Percentiles rank a stretch among this genome's conserved stretches.
Evolutionary conservation across 2,329 filamentous ascomycete genomes (phyloP).

Genomic region (Aspergillus aculeatinus): DNA sequence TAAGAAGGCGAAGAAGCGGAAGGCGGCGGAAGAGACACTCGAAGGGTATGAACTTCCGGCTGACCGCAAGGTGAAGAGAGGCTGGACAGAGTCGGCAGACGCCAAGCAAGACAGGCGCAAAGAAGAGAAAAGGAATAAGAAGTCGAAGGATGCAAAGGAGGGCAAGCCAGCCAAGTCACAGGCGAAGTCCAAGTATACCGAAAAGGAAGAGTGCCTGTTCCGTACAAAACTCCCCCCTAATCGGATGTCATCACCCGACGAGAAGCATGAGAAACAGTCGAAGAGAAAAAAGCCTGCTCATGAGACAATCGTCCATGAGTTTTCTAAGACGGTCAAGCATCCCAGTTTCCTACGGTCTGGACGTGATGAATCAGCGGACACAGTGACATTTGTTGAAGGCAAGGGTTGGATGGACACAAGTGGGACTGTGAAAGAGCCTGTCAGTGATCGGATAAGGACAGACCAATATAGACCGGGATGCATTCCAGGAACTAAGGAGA

Average conservation of each 20-base stretch:
- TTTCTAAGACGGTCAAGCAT: slow-evolving; percentile 78
- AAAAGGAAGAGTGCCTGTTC: slow-evolving; percentile 78
- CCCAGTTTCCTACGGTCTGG: slow-evolving; percentile 73
- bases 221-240: slow-evolving; percentile 73
- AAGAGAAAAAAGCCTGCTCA: slow-evolving; percentile 62
- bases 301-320: slow-evolving; percentile 79
- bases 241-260: slow-evolving; percentile 35
- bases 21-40: slow-evolving; percentile 55
- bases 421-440: slow-evolving; percentile 64
- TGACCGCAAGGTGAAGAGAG: slow-evolving; percentile 78
- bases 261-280: slow-evolving; percentile 48
- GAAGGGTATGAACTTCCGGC: slow-evolving; percentile 70
- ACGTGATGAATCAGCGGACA: slow-evolving; percentile 47
- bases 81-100: slow-evolving; percentile 72
- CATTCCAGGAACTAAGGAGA: slow-evolving; percentile 33
- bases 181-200: slow-evolving; percentile 74
- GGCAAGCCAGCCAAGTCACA: slow-evolving; percentile 58
- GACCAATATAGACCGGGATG: slow-evolving; percentile 32
- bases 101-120: slow-evolving; percentile 45
- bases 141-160: slow-evolving; percentile 57
- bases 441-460: slow-evolving; percentile 30
- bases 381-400: slow-evolving; percentile 71
- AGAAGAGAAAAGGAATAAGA: slow-evolving; percentile 50
- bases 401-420: slow-evolving; percentile 84
- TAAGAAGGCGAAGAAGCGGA: slow-evolving; percentile 46